These are phyloP conservation scores for Canavalia ensiformis DNA, from an alignment of 306 rosid genomes.

Conservation along the genomic window DNA sequence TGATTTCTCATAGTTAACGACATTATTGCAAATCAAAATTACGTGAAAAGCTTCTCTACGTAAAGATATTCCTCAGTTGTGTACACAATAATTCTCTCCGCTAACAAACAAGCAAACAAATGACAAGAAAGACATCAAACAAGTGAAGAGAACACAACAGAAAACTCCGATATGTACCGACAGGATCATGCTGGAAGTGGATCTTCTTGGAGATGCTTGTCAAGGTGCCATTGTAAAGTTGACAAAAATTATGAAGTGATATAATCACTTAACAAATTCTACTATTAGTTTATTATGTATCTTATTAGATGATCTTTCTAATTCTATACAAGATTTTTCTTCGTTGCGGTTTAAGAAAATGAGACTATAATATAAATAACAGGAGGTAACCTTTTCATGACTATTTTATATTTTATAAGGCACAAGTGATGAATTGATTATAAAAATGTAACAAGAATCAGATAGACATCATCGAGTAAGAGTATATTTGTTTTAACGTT, in stretches of 20 bases:
- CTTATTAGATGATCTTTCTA: background rate
- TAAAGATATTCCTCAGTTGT: constrained; percentile 22
- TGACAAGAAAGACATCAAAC: background rate
- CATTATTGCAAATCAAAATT: constrained; percentile 33
- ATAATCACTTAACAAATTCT: background rate
- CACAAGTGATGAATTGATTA: no score
- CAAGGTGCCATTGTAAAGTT: background rate
- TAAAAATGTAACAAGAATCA: no score
- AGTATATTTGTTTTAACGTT: no score
- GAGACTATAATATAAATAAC: background rate
- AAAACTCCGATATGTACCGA: constrained; percentile 34
- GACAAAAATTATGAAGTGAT: constrained; percentile 4
- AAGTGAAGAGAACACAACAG: constrained; percentile 21
- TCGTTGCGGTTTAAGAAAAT: background rate
- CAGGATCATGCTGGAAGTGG: constrained; percentile 30
- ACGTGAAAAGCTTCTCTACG: constrained; percentile 42
- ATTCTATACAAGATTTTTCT: background rate
- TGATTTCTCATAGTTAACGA: constrained; percentile 1
- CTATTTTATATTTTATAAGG: no score
- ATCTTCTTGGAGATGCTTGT: constrained; percentile 1
- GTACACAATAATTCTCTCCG: constrained; percentile 3
- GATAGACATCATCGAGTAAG: no score
- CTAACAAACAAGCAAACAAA: constrained; percentile 28
- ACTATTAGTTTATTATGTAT: background rate
- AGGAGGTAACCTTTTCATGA: background rate